phyloP scores from a whole-genome alignment of 2,329 filamentous ascomycete species.

The Penicillium sp. region DNA sequence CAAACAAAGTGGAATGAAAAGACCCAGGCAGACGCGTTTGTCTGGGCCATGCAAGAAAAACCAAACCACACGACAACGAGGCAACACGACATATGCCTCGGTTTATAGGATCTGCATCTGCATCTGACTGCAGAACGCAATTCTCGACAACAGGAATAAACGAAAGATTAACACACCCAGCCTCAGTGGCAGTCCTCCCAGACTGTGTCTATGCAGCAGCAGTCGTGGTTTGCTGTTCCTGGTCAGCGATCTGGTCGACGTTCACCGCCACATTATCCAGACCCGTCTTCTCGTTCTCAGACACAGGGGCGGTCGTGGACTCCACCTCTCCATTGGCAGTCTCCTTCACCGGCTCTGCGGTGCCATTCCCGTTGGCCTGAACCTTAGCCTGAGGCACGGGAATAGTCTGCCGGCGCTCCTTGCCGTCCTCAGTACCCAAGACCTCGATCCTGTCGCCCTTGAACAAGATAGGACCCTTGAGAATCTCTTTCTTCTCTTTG shows the following conservation, averaged over 20 bases:
- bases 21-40: slow-evolving; percentile 1
- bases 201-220: slow-evolving; percentile 13
- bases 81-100: slow-evolving; percentile 1
- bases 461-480: slow-evolving; percentile 42
- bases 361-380: background rate
- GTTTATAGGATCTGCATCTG: background rate
- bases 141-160: background rate
- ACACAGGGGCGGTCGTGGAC: background rate
- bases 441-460: slow-evolving; percentile 37
- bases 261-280: slow-evolving; percentile 14
- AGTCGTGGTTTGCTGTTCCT: slow-evolving; percentile 16
- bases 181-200: background rate
- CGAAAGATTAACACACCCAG: background rate
- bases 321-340: slow-evolving; percentile 1
- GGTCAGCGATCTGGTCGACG: slow-evolving; percentile 5
- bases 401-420: slow-evolving; percentile 31
- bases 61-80: background rate
- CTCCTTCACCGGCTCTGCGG: background rate
- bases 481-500: slow-evolving; percentile 29
- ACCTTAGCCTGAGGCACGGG: slow-evolving; percentile 22
- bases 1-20: background rate
- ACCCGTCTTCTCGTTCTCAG: slow-evolving; percentile 14
- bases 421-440: slow-evolving; percentile 38
- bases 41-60: background rate
- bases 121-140: background rate